Evolutionary conservation across 176 grass and related monocot genomes (phyloP).

Genomic region (Hsuehochloa calcarea): DNA sequence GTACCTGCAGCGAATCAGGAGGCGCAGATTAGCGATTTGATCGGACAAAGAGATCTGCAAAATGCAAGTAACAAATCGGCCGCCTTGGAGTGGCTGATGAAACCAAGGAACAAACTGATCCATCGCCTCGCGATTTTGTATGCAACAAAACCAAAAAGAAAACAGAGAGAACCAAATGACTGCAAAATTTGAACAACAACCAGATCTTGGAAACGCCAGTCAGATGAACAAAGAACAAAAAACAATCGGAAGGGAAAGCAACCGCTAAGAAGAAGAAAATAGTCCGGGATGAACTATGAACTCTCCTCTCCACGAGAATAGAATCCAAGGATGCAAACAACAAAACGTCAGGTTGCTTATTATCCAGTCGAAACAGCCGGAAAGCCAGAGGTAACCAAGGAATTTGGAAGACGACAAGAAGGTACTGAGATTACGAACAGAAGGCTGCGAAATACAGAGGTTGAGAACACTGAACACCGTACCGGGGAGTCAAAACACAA

Average conservation of each 20-base stretch:
- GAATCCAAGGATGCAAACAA: not conserved
- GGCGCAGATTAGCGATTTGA: conserved; percentile 19
- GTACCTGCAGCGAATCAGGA: conserved; percentile 52
- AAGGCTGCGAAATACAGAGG: not conserved
- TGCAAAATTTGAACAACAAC: conserved; percentile 1
- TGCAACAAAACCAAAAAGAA: not conserved
- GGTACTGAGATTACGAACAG: not conserved
- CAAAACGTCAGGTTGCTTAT: not conserved
- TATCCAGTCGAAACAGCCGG: not conserved
- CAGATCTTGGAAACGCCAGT: not conserved
- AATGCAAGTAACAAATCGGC: conserved; percentile 41
- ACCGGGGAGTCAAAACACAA: not conserved
- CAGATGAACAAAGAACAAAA: not conserved
- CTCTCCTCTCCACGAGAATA: not conserved
- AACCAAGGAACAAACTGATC: conserved; percentile 12
- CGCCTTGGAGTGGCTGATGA: not conserved
- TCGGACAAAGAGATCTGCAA: conserved; percentile 27
- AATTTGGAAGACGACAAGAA: not conserved
- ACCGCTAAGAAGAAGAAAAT: not conserved
- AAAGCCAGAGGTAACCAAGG: not conserved
- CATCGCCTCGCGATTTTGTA: not conserved
- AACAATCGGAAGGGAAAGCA: not conserved
- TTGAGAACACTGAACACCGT: not conserved
- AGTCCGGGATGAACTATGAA: not conserved
- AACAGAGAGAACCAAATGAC: not conserved